phyloP scores from a whole-genome alignment of 1,139 yeast genomes.

The Trichomonascaceae sp. region DNA sequence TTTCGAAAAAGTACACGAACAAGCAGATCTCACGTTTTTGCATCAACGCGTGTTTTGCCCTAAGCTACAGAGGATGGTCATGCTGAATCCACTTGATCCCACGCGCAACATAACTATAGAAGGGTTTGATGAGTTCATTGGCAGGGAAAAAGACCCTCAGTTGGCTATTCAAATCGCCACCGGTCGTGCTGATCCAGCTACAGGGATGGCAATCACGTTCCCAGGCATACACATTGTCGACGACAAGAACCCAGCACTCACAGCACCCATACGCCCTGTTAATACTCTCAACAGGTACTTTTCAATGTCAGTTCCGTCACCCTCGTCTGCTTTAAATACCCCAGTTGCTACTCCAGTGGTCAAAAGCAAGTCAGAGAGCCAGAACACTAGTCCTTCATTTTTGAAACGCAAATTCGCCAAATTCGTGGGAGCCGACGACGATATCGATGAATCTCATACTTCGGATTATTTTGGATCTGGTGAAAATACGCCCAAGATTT shows the following conservation, averaged over 20 bases:
- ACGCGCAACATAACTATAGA: constrained; percentile 23
- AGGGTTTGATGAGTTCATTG: constrained; percentile 58
- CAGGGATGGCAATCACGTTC: constrained; percentile 34
- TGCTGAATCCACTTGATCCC: constrained; percentile 52
- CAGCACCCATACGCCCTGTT: background rate
- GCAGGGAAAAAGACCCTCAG: constrained; percentile 41
- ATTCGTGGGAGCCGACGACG: constrained; percentile 6
- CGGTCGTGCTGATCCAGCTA: constrained; percentile 64
- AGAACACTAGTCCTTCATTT: background rate
- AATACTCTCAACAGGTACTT: constrained; percentile 5
- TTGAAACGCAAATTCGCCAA: constrained; percentile 2
- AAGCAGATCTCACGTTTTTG: constrained; percentile 76
- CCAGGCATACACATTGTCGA: background rate
- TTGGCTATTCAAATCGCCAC: constrained; percentile 52
- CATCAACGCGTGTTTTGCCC: constrained; percentile 87
- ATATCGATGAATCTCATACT: constrained; percentile 3
- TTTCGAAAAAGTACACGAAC: constrained; percentile 54
- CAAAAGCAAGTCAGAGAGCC: background rate
- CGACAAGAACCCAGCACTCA: background rate
- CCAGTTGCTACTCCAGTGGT: background rate
- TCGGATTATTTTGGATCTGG: constrained; percentile 1
- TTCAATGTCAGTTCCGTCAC: background rate
- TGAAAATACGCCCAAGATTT: background rate
- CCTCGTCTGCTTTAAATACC: background rate
- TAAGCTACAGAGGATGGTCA: constrained; percentile 38